Conservation (phyloP, 2,329 filamentous ascomycete genomes). For the Penicillium sp. region DNA sequence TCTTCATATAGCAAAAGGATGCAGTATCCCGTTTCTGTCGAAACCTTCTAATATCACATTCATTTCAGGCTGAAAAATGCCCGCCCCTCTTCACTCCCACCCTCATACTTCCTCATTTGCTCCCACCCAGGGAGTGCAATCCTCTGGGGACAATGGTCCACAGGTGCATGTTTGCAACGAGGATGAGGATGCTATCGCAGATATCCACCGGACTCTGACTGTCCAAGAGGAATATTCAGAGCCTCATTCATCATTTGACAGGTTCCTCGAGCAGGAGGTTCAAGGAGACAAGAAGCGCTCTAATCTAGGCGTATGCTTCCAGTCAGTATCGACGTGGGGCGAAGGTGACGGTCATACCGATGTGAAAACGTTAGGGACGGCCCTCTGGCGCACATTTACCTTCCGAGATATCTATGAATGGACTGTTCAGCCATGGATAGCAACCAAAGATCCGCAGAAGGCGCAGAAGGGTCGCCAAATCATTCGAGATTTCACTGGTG, state of each 20-base stretch:
- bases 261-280: slow-evolving; percentile 73
- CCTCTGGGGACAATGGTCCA: slow-evolving; percentile 20
- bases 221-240: slow-evolving; percentile 34
- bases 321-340: slow-evolving; percentile 73
- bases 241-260: slow-evolving; percentile 67
- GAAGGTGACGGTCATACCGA: slow-evolving; percentile 66
- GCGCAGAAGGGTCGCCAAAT: slow-evolving; percentile 58
- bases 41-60: neutral
- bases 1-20: slow-evolving; percentile 11
- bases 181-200: slow-evolving; percentile 40
- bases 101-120: slow-evolving; percentile 32
- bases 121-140: slow-evolving; percentile 27
- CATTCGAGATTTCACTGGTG: slow-evolving; percentile 69
- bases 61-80: slow-evolving; percentile 31
- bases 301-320: slow-evolving; percentile 75
- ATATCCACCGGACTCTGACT: slow-evolving; percentile 42
- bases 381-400: slow-evolving; percentile 75
- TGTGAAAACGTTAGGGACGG: slow-evolving; percentile 71
- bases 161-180: slow-evolving; percentile 38
- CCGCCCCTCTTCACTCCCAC: slow-evolving; percentile 36
- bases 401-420: slow-evolving; percentile 70
- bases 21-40: slow-evolving; percentile 2
- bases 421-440: slow-evolving; percentile 56
- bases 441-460: slow-evolving; percentile 50
- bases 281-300: slow-evolving; percentile 68